Evolutionary conservation across 305 asterid genomes (phyloP).

Genomic region (Salvia sclarea): DNA sequence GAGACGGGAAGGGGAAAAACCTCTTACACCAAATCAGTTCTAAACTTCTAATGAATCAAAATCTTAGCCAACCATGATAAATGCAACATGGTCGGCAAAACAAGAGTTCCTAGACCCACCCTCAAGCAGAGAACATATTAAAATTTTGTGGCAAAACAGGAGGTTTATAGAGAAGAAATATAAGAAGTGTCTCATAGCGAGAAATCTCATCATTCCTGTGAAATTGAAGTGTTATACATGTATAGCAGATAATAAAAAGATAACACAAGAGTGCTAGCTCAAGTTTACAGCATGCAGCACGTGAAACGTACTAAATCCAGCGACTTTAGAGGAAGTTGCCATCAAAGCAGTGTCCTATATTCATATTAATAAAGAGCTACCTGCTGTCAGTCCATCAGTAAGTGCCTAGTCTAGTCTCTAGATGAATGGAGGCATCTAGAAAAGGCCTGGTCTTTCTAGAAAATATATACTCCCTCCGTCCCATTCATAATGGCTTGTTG

Average conservation of each 20-base stretch:
- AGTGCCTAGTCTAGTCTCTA: neutral
- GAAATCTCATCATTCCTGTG: neutral
- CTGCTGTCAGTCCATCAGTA: neutral
- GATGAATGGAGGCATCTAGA: neutral
- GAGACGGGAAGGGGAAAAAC: neutral
- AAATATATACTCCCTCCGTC: no score
- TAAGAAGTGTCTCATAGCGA: neutral
- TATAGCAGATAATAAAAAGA: neutral
- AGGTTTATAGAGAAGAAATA: neutral
- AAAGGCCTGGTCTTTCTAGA: neutral
- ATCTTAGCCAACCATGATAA: neutral
- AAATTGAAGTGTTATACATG: neutral
- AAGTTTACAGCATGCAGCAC: neutral
- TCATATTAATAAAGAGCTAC: neutral
- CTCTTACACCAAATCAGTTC: neutral
- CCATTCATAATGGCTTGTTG: no score
- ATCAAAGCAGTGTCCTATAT: neutral
- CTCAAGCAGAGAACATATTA: neutral
- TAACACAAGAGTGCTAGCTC: constrained; percentile 2
- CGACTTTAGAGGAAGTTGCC: neutral
- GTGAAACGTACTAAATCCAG: neutral
- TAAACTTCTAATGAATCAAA: neutral
- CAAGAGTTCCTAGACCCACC: neutral
- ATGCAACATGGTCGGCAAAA: neutral
- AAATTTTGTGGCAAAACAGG: neutral